Conservation (phyloP, 495 filamentous ascomycete genomes). For the Aspergillus affinis region DNA sequence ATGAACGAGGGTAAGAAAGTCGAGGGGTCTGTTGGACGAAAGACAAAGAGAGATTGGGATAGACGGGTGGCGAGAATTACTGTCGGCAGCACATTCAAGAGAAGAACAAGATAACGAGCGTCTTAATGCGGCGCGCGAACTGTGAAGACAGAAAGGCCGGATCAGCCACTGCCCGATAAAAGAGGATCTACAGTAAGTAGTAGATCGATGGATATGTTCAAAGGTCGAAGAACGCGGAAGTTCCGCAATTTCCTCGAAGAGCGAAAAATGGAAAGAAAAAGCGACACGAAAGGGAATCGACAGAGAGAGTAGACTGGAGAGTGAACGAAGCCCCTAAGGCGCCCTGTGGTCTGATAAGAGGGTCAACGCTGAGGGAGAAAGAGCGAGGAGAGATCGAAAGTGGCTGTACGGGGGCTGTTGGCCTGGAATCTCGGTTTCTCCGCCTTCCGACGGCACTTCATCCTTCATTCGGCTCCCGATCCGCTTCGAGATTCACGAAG, state of each 20-base stretch:
- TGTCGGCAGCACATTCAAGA: conserved; percentile 38
- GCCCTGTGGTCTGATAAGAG: neutral
- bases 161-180: neutral
- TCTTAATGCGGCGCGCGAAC: conserved; percentile 10
- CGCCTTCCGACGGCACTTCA: conserved; percentile 38
- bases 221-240: conserved; percentile 4
- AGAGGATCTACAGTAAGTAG: neutral
- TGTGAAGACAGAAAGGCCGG: conserved; percentile 4
- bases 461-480: conserved; percentile 14
- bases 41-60: neutral
- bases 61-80: conserved; percentile 21
- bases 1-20: conserved; percentile 16
- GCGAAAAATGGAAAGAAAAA: neutral
- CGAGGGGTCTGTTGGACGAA: conserved; percentile 24
- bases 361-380: neutral
- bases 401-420: neutral
- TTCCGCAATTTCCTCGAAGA: conserved; percentile 15
- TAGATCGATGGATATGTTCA: neutral
- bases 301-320: conserved; percentile 5
- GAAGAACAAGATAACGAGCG: conserved; percentile 13
- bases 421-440: conserved; percentile 39
- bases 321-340: conserved; percentile 10
- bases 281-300: too few species aligned
- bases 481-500: neutral
- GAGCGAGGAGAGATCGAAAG: conserved; percentile 1